These are phyloP conservation scores for Larix kaempferi DNA, from an alignment of 75 land plant species.

Conservation along the genomic window DNA sequence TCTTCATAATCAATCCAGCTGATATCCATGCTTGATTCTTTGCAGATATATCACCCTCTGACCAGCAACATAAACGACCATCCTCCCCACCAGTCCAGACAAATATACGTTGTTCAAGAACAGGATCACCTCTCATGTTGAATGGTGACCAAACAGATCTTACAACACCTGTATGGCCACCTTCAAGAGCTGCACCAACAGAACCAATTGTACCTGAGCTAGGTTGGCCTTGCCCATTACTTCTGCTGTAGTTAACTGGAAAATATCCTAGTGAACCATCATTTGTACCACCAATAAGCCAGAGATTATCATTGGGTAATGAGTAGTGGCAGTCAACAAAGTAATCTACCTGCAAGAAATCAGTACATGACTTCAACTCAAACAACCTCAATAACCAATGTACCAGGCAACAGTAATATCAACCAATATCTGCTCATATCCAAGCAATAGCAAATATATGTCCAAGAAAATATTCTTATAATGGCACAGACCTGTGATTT, in stretches of 20 bases:
- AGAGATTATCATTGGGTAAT: constrained; percentile 41
- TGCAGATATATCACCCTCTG: constrained; percentile 39
- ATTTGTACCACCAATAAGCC: constrained; percentile 89
- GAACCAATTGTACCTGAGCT: constrained; percentile 48
- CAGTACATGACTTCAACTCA: neutral
- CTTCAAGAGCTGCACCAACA: constrained; percentile 69
- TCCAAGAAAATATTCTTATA: neutral
- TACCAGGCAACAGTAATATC: neutral
- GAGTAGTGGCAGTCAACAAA: constrained; percentile 89
- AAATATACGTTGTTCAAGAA: constrained; percentile 40
- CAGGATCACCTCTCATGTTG: neutral
- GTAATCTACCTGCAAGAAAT: constrained; percentile 72
- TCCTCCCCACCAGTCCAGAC: constrained; percentile 99
- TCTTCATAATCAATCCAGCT: constrained; percentile 45
- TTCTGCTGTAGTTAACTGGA: constrained; percentile 41
- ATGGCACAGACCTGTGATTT: neutral
- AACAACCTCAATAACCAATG: neutral
- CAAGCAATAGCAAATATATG: neutral
- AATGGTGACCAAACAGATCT: constrained; percentile 62
- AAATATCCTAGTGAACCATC: constrained; percentile 84
- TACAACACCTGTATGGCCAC: constrained; percentile 85
- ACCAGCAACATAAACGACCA: constrained; percentile 95
- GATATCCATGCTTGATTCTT: constrained; percentile 69
- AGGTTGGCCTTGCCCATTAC: constrained; percentile 2
- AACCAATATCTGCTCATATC: neutral